These are phyloP conservation scores for Hypomyces perniciosus DNA, from an alignment of 2,329 filamentous ascomycete species.

Conservation along the genomic window DNA sequence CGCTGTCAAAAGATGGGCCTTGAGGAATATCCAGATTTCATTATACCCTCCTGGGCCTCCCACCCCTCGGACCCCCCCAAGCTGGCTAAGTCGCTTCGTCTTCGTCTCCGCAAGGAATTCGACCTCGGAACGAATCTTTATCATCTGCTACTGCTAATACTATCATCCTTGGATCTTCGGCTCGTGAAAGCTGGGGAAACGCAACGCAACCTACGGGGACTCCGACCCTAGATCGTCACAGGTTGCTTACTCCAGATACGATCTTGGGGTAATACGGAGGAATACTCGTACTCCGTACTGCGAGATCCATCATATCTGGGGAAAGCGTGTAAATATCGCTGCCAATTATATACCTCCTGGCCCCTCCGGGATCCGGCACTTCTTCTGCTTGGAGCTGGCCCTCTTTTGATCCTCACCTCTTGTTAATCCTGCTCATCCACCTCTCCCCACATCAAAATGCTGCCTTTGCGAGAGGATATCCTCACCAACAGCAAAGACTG, in stretches of 20 bases:
- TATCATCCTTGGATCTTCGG: slow-evolving; percentile 5
- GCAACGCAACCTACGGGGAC: not conserved
- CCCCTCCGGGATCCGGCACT: too few species aligned
- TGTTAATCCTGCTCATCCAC: not conserved
- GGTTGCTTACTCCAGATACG: slow-evolving; percentile 2
- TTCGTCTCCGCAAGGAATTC: not conserved
- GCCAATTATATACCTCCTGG: not conserved
- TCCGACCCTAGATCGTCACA: not conserved
- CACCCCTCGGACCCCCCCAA: not conserved
- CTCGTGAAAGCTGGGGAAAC: slow-evolving; percentile 14
- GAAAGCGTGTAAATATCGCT: not conserved
- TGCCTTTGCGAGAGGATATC: slow-evolving; percentile 25
- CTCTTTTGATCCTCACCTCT: not conserved
- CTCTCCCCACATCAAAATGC: slow-evolving; percentile 21
- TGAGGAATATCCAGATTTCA: too few species aligned
- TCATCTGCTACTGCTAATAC: slow-evolving; percentile 1
- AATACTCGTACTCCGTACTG: not conserved
- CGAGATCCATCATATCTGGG: not conserved
- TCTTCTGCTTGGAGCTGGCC: not conserved
- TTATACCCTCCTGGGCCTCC: too few species aligned
- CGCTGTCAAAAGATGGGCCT: too few species aligned
- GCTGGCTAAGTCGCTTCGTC: too few species aligned
- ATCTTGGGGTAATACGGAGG: not conserved
- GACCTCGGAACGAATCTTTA: slow-evolving; percentile 12
- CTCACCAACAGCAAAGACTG: slow-evolving; percentile 28